Evolutionary conservation across 2,329 filamentous ascomycete genomes (phyloP).

Genomic region (Aspergillus puulaauensis): DNA sequence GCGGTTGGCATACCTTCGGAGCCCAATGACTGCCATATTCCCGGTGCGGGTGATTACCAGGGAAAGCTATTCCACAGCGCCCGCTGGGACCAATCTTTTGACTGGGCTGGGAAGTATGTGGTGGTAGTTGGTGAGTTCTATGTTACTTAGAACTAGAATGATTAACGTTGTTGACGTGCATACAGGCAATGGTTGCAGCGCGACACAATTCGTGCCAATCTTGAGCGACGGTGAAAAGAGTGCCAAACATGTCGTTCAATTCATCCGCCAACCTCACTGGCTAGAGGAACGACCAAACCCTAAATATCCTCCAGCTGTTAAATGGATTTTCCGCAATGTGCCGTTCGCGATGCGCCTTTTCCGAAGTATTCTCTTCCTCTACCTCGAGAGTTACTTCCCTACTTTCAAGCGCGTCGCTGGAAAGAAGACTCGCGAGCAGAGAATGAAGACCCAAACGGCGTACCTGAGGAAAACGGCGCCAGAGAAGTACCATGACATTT

Average conservation of each 20-base stretch:
- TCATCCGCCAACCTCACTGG: constrained; percentile 53
- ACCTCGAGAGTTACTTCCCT: constrained; percentile 46
- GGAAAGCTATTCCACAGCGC: constrained; percentile 44
- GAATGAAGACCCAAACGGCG: constrained; percentile 39
- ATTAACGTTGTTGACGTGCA: background rate
- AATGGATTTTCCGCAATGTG: constrained; percentile 47
- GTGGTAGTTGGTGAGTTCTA: constrained; percentile 36
- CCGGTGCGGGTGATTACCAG: constrained; percentile 31
- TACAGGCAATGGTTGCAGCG: constrained; percentile 48
- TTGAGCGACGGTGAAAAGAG: constrained; percentile 37
- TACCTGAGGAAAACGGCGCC: constrained; percentile 48
- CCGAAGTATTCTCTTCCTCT: constrained; percentile 42
- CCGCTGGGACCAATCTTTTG: constrained; percentile 41
- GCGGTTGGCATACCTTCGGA: constrained; percentile 31
- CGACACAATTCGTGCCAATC: constrained; percentile 50
- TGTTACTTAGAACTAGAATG: background rate
- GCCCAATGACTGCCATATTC: constrained; percentile 28
- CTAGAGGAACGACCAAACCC: constrained; percentile 47
- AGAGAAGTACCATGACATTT: constrained; percentile 43
- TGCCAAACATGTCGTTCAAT: constrained; percentile 46
- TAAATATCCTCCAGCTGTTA: constrained; percentile 41
- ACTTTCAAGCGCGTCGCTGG: constrained; percentile 35
- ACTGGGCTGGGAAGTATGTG: constrained; percentile 39
- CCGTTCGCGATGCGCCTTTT: constrained; percentile 48
- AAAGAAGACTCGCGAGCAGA: constrained; percentile 32